Base-by-base conservation (phyloP, 2,329 filamentous ascomycete genomes). In the Ramularia collo-cygni region DNA sequence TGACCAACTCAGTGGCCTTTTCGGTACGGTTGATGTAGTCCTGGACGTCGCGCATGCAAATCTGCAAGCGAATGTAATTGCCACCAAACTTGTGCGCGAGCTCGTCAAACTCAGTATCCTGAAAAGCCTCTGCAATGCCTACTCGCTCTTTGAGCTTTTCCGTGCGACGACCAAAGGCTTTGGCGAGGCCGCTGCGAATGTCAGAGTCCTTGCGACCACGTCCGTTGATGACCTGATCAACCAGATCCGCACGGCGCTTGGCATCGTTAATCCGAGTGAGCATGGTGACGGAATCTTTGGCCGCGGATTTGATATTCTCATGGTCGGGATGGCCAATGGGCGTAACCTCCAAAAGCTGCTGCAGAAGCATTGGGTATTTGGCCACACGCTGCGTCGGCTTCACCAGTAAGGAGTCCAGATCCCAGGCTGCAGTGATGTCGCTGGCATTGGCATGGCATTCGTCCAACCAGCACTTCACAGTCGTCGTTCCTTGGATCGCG, bases 361-460 rank as follows among this genome's bases (percentile, higher is more conserved):
- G 78, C 31, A 98, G 77, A 28, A 98, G 71, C 32, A 95, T 80
- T 3, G 88, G 88, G 58, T 96, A 98, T 57, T 95, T 95, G 24
- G 90, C 81, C 47, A 96, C 82, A 34, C 92, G 79, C 64, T 98
- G 92, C 62, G 94, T 89, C 2, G 92, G 92, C 64, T 98, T 98
- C 58, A 98, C 90, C 14, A 98, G 75, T n/a, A 98, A 71, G 0
- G 92, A 94, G 62, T 95, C 89, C 45, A 98, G 65, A 62, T 94
- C 85, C 92, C 92, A 98, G 1, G 92, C 90, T 17, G 81, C 79
- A 0, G 92, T 98, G 48, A 98, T 74, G 59, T 95, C 92, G 53
- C 87, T 85, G 9, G 90, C 89, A 56, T 90, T 89, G 53, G 87
- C 81, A 56, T 92, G 88, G 64, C 92, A 98, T 63, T 95, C 90